Base-by-base conservation (phyloP, 768 basidiomycete species). In the Pleurotus platypus region DNA sequence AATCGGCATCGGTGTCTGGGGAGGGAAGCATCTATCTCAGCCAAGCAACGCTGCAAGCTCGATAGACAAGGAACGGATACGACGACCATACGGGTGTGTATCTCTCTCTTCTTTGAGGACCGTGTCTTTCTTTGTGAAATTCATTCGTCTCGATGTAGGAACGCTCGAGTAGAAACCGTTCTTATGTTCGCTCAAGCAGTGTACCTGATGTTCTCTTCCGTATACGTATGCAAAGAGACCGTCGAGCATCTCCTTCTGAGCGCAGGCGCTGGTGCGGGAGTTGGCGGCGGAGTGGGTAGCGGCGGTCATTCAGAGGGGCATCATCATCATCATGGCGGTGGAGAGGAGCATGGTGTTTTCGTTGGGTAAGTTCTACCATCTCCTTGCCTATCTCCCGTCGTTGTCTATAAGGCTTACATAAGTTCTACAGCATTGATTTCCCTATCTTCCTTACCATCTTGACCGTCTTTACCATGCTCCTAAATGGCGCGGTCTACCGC, bases 201-300 rank as follows among this genome's bases (percentile, higher is more conserved):
- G 11, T 98, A 97, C 70, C 77, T 99, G 56, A 85, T 96, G 76
- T 99, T 98, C 67, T 85, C 94, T 0, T 86, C 92, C 0, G 89
- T 98, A 2, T 99, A 98, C 72, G 89, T 98, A 15, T 94, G 93
- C 65, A 98, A 99, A 67, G 97, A 99, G 78, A 90, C 94, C 0
- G 78, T 98, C 3, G 96, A 99, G 71, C 94, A 96, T 71, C 70
- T 97, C 40, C 69, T 99, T 13, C 77, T 98, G 43, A 85, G 86
- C 47, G 81, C 83, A 5, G 84, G 81, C 16, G 56, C 60, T 2
- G 76, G 76, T 4, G 72, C 67, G 11, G 69, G 67, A 15, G 72
- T 67, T 50, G 89, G 84, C 20, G 61, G 66, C 13, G 67, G 70
- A 0, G 45, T 26, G n/a, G 58, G 54, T 15, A 30, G 39, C 26